These are phyloP conservation scores for Annulohypoxylon stygium DNA, from an alignment of 495 filamentous ascomycete genomes.

Conservation along the genomic window DNA sequence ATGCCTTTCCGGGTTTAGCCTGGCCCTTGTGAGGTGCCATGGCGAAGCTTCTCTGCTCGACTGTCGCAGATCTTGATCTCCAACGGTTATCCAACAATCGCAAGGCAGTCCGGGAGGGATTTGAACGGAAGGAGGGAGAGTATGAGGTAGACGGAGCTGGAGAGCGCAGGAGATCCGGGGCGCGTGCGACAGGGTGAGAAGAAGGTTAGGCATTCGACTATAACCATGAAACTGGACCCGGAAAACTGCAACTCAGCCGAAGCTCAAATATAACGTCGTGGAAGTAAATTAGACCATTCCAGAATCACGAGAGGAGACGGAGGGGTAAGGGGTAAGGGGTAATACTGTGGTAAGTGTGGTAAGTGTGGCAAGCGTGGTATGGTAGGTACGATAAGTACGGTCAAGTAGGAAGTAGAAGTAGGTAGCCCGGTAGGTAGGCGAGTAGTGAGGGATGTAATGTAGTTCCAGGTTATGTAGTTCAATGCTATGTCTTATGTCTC, in stretches of 20 bases:
- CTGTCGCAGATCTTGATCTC: slow-evolving; percentile 13
- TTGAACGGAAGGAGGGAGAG: background rate
- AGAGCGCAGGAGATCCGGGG: slow-evolving; percentile 31
- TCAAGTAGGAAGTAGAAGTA: background rate
- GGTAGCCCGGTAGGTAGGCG: background rate
- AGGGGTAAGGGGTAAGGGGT: background rate
- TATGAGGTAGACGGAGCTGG: slow-evolving; percentile 20
- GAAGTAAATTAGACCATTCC: slow-evolving; percentile 33
- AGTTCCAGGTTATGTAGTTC: too few relatives aligned
- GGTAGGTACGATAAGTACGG: background rate
- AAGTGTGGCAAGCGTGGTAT: background rate
- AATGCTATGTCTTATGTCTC: too few relatives aligned
- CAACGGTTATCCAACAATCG: slow-evolving; percentile 16
- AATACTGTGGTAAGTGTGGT: background rate
- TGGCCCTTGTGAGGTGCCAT: slow-evolving; percentile 48
- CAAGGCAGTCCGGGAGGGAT: slow-evolving; percentile 12
- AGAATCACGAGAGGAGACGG: slow-evolving; percentile 16
- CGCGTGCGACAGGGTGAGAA: slow-evolving; percentile 37
- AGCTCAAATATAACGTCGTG: slow-evolving; percentile 46
- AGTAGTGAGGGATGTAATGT: too few relatives aligned
- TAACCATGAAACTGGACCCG: slow-evolving; percentile 37
- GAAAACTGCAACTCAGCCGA: slow-evolving; percentile 48
- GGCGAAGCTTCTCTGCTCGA: slow-evolving; percentile 14
- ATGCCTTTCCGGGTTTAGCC: slow-evolving; percentile 44
- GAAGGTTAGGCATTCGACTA: slow-evolving; percentile 38